These are phyloP conservation scores for Aspergillaceae sp. DNA, from an alignment of 2,329 filamentous ascomycete species.

Conservation along the genomic window DNA sequence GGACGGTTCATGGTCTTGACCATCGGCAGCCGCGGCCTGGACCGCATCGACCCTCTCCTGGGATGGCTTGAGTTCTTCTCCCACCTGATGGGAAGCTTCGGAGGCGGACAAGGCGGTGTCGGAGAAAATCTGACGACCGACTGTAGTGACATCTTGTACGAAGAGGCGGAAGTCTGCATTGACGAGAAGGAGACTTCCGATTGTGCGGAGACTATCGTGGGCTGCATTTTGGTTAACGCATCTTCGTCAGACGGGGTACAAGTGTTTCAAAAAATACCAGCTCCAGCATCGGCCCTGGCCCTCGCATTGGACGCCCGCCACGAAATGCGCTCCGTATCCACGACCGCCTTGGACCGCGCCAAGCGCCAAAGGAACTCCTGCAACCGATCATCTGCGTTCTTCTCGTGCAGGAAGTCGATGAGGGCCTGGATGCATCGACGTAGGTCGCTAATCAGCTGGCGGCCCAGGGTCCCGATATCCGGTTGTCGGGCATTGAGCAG, in stretches of 20 bases:
- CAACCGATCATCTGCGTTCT: conserved; percentile 76
- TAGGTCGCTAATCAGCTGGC: conserved; percentile 60
- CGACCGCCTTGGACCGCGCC: conserved; percentile 59
- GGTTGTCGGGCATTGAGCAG: conserved; percentile 66
- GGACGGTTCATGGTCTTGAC: conserved; percentile 43
- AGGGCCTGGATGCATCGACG: conserved; percentile 70
- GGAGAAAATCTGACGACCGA: conserved; percentile 75
- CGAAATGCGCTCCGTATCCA: conserved; percentile 58
- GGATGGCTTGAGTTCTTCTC: conserved; percentile 63
- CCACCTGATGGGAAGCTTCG: conserved; percentile 64
- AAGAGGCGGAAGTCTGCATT: conserved; percentile 88
- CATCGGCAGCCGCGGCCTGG: conserved; percentile 35
- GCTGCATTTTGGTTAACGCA: conserved; percentile 37
- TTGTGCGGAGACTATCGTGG: conserved; percentile 72
- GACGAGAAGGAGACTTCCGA: conserved; percentile 74
- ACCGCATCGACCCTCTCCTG: conserved; percentile 50
- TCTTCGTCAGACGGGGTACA: background rate
- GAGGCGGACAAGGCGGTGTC: conserved; percentile 78
- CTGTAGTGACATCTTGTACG: conserved; percentile 66
- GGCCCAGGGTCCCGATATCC: conserved; percentile 69
- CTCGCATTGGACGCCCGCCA: conserved; percentile 54
- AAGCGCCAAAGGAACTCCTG: conserved; percentile 89
- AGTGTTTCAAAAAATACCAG: conserved; percentile 43
- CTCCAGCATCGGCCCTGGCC: conserved; percentile 61
- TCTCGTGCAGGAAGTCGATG: conserved; percentile 71